Conservation (phyloP, 257 asterid genomes). For the Solanum megistacrolobum region DNA sequence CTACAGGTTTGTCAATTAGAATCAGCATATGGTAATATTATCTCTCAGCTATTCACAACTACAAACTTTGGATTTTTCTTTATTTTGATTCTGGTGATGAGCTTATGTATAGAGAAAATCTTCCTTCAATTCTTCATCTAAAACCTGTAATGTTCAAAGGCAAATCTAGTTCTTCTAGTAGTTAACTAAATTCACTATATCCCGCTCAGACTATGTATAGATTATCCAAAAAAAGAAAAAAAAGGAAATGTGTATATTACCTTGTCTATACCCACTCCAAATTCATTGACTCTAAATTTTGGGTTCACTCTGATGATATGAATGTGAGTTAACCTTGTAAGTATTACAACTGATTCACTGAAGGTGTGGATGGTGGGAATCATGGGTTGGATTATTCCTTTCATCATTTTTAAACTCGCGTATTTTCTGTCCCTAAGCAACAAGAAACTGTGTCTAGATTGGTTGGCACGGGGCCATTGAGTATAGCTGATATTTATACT, state of each 20-base stretch:
- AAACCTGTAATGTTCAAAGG: not conserved
- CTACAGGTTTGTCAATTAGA: conserved; percentile 50
- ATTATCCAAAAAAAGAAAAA: not conserved
- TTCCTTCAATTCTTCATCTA: not conserved
- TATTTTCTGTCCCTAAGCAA: not conserved
- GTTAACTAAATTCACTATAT: not conserved
- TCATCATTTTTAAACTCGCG: not conserved
- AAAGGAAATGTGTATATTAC: not conserved
- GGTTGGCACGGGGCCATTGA: not conserved
- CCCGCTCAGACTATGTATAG: not conserved
- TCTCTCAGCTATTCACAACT: not conserved
- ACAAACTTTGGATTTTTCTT: not conserved
- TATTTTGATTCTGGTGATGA: not conserved
- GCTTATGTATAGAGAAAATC: not conserved
- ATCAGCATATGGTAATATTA: not conserved
- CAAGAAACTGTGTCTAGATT: not conserved
- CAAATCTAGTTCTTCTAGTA: not conserved
- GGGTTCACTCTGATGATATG: not conserved
- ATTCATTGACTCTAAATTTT: not conserved
- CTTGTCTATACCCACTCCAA: not conserved
- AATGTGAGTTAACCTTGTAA: not conserved
- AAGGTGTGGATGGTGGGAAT: not conserved
- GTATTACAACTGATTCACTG: not conserved
- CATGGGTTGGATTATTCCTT: not conserved
- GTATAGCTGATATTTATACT: conserved; percentile 3